phyloP scores from a whole-genome alignment of 495 filamentous ascomycete genomes.

The Corynascus novoguineensis region DNA sequence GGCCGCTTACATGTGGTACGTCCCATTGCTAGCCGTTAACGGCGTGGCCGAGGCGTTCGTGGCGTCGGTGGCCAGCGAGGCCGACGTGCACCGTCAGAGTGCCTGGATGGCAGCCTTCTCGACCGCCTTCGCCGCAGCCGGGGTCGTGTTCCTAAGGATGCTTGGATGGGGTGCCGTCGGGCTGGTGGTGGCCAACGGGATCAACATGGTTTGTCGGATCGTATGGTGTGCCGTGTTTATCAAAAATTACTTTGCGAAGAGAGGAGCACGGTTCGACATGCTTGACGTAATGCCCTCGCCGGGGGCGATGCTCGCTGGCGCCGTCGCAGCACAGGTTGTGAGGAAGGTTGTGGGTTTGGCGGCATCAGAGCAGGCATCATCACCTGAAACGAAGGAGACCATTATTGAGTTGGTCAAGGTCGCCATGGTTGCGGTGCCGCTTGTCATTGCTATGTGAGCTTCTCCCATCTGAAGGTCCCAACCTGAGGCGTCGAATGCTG shows the following conservation, averaged over 20 bases:
- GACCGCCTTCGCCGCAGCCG: slow-evolving; percentile 61
- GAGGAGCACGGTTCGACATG: slow-evolving; percentile 30
- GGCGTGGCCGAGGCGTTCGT: slow-evolving; percentile 92
- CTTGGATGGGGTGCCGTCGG: slow-evolving; percentile 66
- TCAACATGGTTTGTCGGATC: slow-evolving; percentile 81
- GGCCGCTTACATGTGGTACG: slow-evolving; percentile 79
- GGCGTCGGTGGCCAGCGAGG: slow-evolving; percentile 66
- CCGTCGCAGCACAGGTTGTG: slow-evolving; percentile 21
- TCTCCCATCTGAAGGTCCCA: slow-evolving; percentile 1
- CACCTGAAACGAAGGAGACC: slow-evolving; percentile 23
- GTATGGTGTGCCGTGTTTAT: slow-evolving; percentile 75
- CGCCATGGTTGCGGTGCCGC: slow-evolving; percentile 47
- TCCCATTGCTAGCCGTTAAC: slow-evolving; percentile 87
- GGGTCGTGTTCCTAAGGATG: slow-evolving; percentile 63
- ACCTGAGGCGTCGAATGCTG: slow-evolving; percentile 16
- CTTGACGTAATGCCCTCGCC: slow-evolving; percentile 26
- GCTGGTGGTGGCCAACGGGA: slow-evolving; percentile 74
- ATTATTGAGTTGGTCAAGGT: slow-evolving; percentile 47
- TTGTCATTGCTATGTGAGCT: slow-evolving; percentile 58
- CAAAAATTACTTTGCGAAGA: slow-evolving; percentile 50
- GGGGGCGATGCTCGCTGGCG: slow-evolving; percentile 20
- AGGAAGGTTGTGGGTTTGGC: slow-evolving; percentile 14
- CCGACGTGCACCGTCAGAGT: slow-evolving; percentile 67
- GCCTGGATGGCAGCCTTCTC: slow-evolving; percentile 78
- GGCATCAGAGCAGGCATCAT: slow-evolving; percentile 19